Conservation (phyloP, 345 rosid genomes). For the Lepidium aucheri region DNA sequence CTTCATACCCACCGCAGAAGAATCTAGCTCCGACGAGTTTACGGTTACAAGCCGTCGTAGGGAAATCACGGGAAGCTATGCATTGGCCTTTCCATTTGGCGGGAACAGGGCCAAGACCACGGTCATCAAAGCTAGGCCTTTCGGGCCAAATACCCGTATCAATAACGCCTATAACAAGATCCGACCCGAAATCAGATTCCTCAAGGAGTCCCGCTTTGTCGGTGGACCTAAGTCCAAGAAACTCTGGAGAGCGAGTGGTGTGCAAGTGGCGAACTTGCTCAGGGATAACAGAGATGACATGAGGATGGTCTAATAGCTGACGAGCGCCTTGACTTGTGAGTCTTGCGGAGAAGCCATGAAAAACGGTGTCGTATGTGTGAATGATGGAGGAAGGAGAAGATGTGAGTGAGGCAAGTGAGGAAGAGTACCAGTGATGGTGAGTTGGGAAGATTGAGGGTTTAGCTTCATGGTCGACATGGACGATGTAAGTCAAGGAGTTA, state of each 20-base stretch:
- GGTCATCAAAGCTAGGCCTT: slow-evolving; percentile 75
- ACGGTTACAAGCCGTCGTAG: slow-evolving; percentile 46
- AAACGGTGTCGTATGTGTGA: slow-evolving; percentile 85
- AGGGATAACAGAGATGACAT: slow-evolving; percentile 58
- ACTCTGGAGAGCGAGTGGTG: slow-evolving; percentile 92
- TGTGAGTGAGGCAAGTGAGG: slow-evolving; percentile 35
- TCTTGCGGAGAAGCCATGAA: slow-evolving; percentile 84
- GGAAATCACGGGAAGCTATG: slow-evolving; percentile 33
- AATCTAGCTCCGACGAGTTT: slow-evolving; percentile 75
- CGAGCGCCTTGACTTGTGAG: slow-evolving; percentile 45
- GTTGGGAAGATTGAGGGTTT: slow-evolving; percentile 85
- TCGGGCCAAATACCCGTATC: slow-evolving; percentile 98
- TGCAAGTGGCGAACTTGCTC: slow-evolving; percentile 66
- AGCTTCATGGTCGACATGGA: slow-evolving; percentile 45
- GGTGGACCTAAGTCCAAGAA: slow-evolving; percentile 61
- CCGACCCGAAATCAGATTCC: slow-evolving; percentile 90
- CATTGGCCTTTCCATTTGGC: slow-evolving; percentile 82
- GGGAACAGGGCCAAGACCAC: slow-evolving; percentile 64
- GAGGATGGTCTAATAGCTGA: slow-evolving; percentile 37
- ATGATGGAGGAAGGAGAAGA: slow-evolving; percentile 33
- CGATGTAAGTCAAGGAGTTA: slow-evolving; percentile 41
- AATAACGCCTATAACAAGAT: slow-evolving; percentile 80
- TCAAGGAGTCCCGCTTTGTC: slow-evolving; percentile 67
- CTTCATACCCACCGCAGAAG: slow-evolving; percentile 77
- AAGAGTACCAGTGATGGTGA: slow-evolving; percentile 82